These are phyloP conservation scores for Chaetomium olivaceum DNA, from an alignment of 2,329 filamentous ascomycete genomes.

Conservation along the genomic window DNA sequence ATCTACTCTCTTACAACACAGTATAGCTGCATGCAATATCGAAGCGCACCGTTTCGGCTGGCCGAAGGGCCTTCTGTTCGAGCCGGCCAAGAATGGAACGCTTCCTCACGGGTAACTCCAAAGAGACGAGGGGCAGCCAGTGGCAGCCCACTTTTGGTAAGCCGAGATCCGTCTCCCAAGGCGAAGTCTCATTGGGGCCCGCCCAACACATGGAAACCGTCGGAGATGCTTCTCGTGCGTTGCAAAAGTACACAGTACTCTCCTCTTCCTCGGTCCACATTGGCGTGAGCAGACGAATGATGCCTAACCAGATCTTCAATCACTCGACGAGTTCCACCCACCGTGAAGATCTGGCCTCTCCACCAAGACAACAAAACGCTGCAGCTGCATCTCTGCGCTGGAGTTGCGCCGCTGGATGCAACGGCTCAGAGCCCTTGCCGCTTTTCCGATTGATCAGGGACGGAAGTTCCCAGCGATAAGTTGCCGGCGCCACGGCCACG, in stretches of 20 bases:
- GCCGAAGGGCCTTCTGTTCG: constrained; percentile 16
- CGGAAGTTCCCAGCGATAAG: background rate
- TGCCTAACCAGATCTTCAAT: constrained; percentile 22
- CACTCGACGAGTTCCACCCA: background rate
- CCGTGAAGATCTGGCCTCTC: background rate
- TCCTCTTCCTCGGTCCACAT: background rate
- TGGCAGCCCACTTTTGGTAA: constrained; percentile 24
- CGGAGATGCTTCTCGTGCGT: background rate
- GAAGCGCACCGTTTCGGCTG: constrained; percentile 17
- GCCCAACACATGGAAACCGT: background rate
- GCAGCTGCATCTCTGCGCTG: constrained; percentile 14
- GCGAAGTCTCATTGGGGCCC: background rate
- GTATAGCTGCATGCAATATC: constrained; percentile 23
- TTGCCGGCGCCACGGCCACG: background rate
- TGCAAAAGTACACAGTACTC: background rate
- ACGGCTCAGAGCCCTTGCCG: constrained; percentile 1
- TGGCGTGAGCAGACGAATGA: constrained; percentile 7
- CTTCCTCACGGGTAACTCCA: constrained; percentile 3
- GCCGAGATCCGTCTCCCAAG: constrained; percentile 24
- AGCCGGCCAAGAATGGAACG: constrained; percentile 15
- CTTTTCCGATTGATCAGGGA: background rate
- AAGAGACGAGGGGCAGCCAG: constrained; percentile 1
- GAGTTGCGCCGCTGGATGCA: background rate
- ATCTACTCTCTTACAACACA: background rate
- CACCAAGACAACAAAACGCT: background rate